Base-by-base conservation (phyloP, 331 rosid species). In the Quercus phellos region DNA sequence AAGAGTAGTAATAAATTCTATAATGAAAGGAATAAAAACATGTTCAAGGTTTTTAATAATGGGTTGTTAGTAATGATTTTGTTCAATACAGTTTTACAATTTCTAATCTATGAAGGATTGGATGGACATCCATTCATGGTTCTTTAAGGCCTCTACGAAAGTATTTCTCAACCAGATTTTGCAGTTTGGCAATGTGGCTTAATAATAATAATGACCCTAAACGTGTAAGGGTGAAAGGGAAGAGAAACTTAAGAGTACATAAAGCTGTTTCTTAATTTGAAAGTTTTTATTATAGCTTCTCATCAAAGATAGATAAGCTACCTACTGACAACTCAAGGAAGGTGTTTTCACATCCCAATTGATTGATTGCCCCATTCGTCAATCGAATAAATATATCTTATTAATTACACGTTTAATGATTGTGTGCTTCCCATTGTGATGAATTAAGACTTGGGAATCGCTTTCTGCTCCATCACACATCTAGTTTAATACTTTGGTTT, bases 211-310 rank as follows among this genome's bases (percentile, higher is more conserved):
- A 78, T 88, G 81, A 82, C 68, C 64, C 32, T 54, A 84, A 82
- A 78, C 69, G 78, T 66, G 73, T 75, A 76, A 80, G 51, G 50
- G 78, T 66, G 73, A 77, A 76, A 80, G 55, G 42, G 78, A 56
- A 27, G 75, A 79, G 76, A 79, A 43, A 84, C 85, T 75, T 77
- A 75, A 77, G 85, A 89, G 80, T 73, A 83, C 77, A 77, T 70
- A 76, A 84, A 82, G 82, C 76, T 9, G 70, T 81, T 81, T 59
- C 94, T 88, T 89, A 81, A 74, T 71, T 86, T 79, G 80, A 80
- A 89, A 90, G 91, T 75, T 79, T 86, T 82, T 70, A 86, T 77
- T 70, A 91, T 91, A 61, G 84, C 89, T 83, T 87, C 86, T 79
- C 78, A 85, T 78, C 87, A 85, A 89, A 81, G 84, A 79, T 87